Conservation (phyloP, 116 monocot species). For the Trichopus zeylanicus region DNA sequence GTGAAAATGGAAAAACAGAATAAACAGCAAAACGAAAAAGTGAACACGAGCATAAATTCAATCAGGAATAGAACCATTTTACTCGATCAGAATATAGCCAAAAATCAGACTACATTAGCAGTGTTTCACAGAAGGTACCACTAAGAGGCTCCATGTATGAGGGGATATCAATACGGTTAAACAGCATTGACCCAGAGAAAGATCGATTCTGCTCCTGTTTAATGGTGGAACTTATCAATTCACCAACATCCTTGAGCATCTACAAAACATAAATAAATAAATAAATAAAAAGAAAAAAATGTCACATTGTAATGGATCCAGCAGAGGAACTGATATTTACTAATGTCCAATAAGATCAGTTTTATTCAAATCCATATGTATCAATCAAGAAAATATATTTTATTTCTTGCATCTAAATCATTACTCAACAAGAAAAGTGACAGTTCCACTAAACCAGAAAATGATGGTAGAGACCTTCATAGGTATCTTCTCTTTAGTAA, state of each 20-base stretch:
- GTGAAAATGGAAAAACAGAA: neutral
- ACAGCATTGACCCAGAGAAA: slow-evolving; percentile 55
- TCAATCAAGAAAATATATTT: too few species aligned
- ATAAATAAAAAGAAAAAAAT: too few species aligned
- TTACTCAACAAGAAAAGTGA: neutral
- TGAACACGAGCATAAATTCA: too few species aligned
- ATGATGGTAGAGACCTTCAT: slow-evolving; percentile 32
- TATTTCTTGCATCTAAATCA: too few species aligned
- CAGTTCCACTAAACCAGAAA: too few species aligned
- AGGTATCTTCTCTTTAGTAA: slow-evolving; percentile 48
- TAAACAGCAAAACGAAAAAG: neutral
- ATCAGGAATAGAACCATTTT: neutral
- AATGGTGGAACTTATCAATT: slow-evolving; percentile 45
- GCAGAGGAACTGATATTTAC: too few species aligned
- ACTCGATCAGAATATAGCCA: neutral
- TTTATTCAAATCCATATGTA: too few species aligned
- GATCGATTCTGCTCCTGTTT: slow-evolving; percentile 40
- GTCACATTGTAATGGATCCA: neutral
- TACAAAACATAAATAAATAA: too few species aligned
- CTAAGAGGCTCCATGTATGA: slow-evolving; percentile 67
- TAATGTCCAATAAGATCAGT: too few species aligned
- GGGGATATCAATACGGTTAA: slow-evolving; percentile 62
- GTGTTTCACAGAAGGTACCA: slow-evolving; percentile 23
- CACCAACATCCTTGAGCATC: slow-evolving; percentile 70
- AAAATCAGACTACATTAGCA: neutral